Percentiles rank a stretch among this genome's conserved stretches.
Conservation (phyloP, 768 basidiomycete genomes). For the Tulasnella sp. region DNA sequence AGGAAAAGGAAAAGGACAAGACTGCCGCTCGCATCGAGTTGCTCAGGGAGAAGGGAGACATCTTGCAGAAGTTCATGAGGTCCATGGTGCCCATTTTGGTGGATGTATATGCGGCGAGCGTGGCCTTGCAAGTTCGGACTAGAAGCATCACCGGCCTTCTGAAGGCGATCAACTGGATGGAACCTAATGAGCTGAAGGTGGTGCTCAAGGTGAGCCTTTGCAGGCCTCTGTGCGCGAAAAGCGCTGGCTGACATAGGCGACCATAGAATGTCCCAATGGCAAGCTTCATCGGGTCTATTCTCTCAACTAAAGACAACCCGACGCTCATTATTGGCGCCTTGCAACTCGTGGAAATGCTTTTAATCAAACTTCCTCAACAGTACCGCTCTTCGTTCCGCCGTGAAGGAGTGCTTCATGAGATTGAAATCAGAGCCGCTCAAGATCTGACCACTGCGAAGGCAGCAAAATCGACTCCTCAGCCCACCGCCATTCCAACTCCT, state of each 20-base stretch:
- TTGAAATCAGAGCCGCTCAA: slow-evolving; percentile 70
- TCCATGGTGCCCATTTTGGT: slow-evolving; percentile 90
- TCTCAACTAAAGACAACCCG: slow-evolving; percentile 89
- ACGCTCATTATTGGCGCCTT: slow-evolving; percentile 81
- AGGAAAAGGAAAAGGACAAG: slow-evolving; percentile 20
- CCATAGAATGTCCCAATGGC: slow-evolving; percentile 86
- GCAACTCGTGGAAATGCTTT: slow-evolving; percentile 87
- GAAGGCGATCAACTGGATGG: slow-evolving; percentile 88
- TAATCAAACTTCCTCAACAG: slow-evolving; percentile 75
- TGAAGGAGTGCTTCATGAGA: slow-evolving; percentile 95
- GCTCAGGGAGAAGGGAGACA: slow-evolving; percentile 65
- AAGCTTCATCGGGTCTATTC: slow-evolving; percentile 88
- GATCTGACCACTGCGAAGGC: slow-evolving; percentile 52
- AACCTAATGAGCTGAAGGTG: slow-evolving; percentile 65
- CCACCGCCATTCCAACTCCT: neutral
- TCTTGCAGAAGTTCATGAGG: slow-evolving; percentile 80
- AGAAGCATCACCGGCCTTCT: slow-evolving; percentile 84
- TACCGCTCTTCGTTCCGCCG: slow-evolving; percentile 88
- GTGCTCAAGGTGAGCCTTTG: slow-evolving; percentile 66
- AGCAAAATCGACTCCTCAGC: slow-evolving; percentile 9
- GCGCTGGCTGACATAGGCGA: slow-evolving; percentile 21
- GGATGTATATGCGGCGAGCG: slow-evolving; percentile 99
- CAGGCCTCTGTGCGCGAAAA: slow-evolving; percentile 12
- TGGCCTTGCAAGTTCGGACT: slow-evolving; percentile 77
- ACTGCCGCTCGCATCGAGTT: slow-evolving; percentile 55